phyloP scores from a whole-genome alignment of 1,139 yeast genomes.

The Taphrina pruni region DNA sequence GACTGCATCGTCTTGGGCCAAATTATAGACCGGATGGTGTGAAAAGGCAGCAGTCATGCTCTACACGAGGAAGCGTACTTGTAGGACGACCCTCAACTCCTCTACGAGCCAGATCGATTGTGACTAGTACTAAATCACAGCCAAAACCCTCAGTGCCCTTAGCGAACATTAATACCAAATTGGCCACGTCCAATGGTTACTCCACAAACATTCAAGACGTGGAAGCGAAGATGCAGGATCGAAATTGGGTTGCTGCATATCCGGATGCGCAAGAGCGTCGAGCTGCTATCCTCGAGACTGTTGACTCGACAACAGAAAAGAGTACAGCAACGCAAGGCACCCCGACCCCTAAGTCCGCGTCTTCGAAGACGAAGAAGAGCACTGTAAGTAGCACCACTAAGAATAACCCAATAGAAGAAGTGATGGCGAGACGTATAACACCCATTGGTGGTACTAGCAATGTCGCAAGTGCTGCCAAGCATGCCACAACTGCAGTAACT shows the following conservation, averaged over 20 bases:
- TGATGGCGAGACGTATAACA: background rate
- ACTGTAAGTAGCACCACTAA: background rate
- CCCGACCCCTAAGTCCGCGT: background rate
- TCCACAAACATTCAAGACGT: background rate
- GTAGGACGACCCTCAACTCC: background rate
- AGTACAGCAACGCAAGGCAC: background rate
- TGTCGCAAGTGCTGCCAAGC: no score
- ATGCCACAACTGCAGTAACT: no score
- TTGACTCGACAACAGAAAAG: background rate
- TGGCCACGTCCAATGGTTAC: background rate
- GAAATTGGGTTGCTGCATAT: conserved; percentile 24
- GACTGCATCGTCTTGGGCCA: conserved; percentile 9
- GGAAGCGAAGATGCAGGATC: conserved; percentile 7
- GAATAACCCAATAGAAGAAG: no score
- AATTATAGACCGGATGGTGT: conserved; percentile 15
- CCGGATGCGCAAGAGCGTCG: conserved; percentile 20
- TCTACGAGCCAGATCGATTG: background rate
- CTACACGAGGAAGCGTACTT: background rate
- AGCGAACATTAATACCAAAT: background rate
- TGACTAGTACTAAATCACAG: background rate
- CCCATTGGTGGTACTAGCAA: background rate
- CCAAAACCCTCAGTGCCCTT: background rate
- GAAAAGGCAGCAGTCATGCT: background rate
- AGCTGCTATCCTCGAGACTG: background rate
- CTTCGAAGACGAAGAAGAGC: background rate